These are phyloP conservation scores for Trichophyton simii DNA, from an alignment of 2,329 filamentous ascomycete species.

Conservation along the genomic window DNA sequence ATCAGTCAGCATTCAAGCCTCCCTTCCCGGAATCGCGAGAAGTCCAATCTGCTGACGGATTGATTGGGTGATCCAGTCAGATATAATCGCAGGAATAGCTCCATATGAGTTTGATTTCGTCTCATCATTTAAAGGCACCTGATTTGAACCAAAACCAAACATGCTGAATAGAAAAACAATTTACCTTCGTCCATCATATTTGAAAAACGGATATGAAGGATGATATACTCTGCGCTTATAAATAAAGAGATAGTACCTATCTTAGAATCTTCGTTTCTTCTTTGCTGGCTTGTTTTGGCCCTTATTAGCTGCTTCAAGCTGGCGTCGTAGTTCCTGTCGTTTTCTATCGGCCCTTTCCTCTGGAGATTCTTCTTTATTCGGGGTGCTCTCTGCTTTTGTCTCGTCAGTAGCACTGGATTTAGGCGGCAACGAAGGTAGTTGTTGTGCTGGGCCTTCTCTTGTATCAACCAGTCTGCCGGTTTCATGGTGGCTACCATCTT, in stretches of 20 bases:
- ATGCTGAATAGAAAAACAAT: no score
- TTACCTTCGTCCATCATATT: no score
- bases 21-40: no score
- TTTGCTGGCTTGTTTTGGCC: slow-evolving; percentile 32
- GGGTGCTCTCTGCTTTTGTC: slow-evolving; percentile 13
- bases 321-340: slow-evolving; percentile 44
- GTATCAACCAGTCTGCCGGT: not conserved
- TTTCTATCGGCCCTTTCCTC: slow-evolving; percentile 44
- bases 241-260: not conserved
- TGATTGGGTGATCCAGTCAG: no score
- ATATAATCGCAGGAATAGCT: no score
- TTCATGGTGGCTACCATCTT: not conserved
- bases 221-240: not conserved
- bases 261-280: slow-evolving; percentile 46
- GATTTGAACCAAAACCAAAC: no score
- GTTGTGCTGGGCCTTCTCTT: not conserved
- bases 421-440: not conserved
- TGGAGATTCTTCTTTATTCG: slow-evolving; percentile 28
- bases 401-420: not conserved
- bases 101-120: no score
- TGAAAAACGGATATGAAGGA: no score
- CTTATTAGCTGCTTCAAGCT: slow-evolving; percentile 40
- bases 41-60: no score
- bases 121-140: no score
- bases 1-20: no score